Percentiles rank a stretch among this genome's conserved stretches.
phyloP scores from a whole-genome alignment of 1,284 basidiomycete species.

The Moesziomyces antarcticus region DNA sequence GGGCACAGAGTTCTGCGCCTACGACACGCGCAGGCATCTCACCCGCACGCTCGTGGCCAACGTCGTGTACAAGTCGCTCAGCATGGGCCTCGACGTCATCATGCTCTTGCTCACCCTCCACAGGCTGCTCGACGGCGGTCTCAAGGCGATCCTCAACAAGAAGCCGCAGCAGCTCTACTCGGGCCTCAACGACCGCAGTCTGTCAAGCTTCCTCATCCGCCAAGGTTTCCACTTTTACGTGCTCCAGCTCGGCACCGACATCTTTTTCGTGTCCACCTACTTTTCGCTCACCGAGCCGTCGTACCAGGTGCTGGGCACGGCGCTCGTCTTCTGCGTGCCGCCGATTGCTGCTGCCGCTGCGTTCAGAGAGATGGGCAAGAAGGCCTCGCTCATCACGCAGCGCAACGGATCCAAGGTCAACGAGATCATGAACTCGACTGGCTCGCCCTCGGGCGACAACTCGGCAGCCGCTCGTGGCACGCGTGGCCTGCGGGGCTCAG shows the following conservation, averaged over 20 bases:
- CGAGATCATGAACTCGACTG: slow-evolving; percentile 39
- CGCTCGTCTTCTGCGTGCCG: slow-evolving; percentile 28
- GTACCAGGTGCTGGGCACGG: slow-evolving; percentile 36
- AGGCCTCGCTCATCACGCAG: slow-evolving; percentile 17
- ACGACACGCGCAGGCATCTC: slow-evolving; percentile 25
- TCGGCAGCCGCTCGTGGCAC: slow-evolving; percentile 4
- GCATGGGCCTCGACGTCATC: slow-evolving; percentile 32
- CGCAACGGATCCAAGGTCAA: slow-evolving; percentile 18
- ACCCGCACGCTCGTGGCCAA: slow-evolving; percentile 13
- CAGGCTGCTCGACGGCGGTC: slow-evolving; percentile 40
- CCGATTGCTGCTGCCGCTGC: slow-evolving; percentile 37
- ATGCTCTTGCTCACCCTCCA: slow-evolving; percentile 44
- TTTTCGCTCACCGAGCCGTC: slow-evolving; percentile 11
- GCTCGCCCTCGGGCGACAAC: slow-evolving; percentile 17
- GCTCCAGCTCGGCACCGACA: slow-evolving; percentile 24
- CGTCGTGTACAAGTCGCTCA: slow-evolving; percentile 25
- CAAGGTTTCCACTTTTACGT: slow-evolving; percentile 47
- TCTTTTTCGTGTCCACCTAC: slow-evolving; percentile 38
- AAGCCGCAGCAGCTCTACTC: slow-evolving; percentile 19
- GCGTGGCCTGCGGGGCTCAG: neutral
- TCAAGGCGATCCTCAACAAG: slow-evolving; percentile 18
- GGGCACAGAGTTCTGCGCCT: slow-evolving; percentile 26
- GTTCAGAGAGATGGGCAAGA: slow-evolving; percentile 44
- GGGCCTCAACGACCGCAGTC: slow-evolving; percentile 5
- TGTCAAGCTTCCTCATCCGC: slow-evolving; percentile 36